Conservation (phyloP, 495 filamentous ascomycete genomes). For the Lineolata rhizophorae region DNA sequence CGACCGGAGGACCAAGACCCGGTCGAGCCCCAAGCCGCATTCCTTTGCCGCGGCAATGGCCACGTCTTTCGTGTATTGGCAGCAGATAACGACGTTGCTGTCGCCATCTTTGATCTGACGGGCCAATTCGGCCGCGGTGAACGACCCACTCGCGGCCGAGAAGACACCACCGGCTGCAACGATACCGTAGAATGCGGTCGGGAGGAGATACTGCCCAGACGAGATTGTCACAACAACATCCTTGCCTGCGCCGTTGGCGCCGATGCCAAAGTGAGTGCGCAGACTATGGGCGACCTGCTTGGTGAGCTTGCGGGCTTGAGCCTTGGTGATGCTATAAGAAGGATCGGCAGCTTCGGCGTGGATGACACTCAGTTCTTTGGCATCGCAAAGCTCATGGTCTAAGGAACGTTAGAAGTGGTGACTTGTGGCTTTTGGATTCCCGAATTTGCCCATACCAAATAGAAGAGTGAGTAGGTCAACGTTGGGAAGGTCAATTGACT, state of each 20-base stretch:
- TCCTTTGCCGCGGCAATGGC: conserved; percentile 9
- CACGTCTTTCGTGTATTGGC: conserved; percentile 7
- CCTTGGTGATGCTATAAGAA: conserved; percentile 23
- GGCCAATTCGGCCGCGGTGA: conserved; percentile 20
- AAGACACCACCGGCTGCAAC: conserved; percentile 28
- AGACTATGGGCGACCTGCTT: conserved; percentile 23
- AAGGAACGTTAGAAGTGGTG: conserved; percentile 10
- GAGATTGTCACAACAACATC: conserved; percentile 27
- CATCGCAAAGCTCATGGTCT: conserved; percentile 20
- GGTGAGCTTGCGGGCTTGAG: conserved; percentile 19
- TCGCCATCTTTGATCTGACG: conserved; percentile 18
- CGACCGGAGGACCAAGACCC: conserved; percentile 7
- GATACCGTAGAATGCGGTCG: conserved; percentile 23
- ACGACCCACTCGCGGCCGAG: conserved; percentile 21
- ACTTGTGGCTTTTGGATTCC: conserved; percentile 3
- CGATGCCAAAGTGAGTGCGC: conserved; percentile 24
- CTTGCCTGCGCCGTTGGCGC: conserved; percentile 19
- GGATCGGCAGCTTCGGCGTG: conserved; percentile 27
- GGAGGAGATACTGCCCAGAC: conserved; percentile 24
- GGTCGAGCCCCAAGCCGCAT: neutral
- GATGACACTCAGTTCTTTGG: too few species aligned
- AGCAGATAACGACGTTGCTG: conserved; percentile 6
- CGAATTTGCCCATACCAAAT: conserved; percentile 7
- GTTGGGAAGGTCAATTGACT: too few species aligned
- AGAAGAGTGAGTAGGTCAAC: conserved; percentile 12